phyloP scores from a whole-genome alignment of 1,139 yeast genomes.

The Candida sanyaensis region DNA sequence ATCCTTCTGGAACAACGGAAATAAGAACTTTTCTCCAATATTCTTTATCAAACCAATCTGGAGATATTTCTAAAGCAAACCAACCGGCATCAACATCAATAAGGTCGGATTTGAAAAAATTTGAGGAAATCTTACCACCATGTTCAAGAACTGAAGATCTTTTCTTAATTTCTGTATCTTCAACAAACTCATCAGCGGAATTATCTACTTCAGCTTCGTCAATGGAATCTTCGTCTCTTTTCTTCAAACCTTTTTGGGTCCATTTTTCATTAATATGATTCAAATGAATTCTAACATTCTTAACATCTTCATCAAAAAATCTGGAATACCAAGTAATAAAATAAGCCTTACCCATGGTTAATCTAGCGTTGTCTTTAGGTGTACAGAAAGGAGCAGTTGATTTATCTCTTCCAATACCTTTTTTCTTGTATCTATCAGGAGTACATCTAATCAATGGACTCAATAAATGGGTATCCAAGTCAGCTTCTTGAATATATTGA shows the following conservation, averaged over 20 bases:
- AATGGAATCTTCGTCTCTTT: slow-evolving; percentile 26
- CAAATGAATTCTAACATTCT: slow-evolving; percentile 66
- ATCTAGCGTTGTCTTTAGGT: slow-evolving; percentile 61
- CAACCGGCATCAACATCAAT: slow-evolving; percentile 63
- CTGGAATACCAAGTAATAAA: slow-evolving; percentile 81
- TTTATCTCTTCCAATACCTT: slow-evolving; percentile 59
- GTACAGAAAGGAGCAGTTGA: slow-evolving; percentile 78
- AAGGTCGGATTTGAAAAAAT: slow-evolving; percentile 77
- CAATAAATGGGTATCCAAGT: slow-evolving; percentile 63
- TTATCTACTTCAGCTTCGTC: slow-evolving; percentile 1
- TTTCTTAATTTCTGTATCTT: slow-evolving; percentile 15
- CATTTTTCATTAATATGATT: slow-evolving; percentile 61
- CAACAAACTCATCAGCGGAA: not conserved
- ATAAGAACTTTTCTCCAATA: slow-evolving; percentile 52
- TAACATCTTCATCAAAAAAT: slow-evolving; percentile 51
- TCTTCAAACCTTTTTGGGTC: slow-evolving; percentile 56
- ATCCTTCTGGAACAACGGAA: slow-evolving; percentile 70
- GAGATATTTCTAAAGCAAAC: slow-evolving; percentile 57
- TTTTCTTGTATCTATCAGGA: slow-evolving; percentile 69
- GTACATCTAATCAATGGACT: slow-evolving; percentile 85
- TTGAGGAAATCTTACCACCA: slow-evolving; percentile 38
- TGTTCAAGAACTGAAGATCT: slow-evolving; percentile 39
- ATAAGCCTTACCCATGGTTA: slow-evolving; percentile 62
- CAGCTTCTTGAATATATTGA: slow-evolving; percentile 55
- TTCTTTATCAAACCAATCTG: slow-evolving; percentile 60